Evolutionary conservation across 495 filamentous ascomycete species (phyloP), one percentile per base, ranked within the genome.

Genomic region (Penicillium malachiteum): DNA sequence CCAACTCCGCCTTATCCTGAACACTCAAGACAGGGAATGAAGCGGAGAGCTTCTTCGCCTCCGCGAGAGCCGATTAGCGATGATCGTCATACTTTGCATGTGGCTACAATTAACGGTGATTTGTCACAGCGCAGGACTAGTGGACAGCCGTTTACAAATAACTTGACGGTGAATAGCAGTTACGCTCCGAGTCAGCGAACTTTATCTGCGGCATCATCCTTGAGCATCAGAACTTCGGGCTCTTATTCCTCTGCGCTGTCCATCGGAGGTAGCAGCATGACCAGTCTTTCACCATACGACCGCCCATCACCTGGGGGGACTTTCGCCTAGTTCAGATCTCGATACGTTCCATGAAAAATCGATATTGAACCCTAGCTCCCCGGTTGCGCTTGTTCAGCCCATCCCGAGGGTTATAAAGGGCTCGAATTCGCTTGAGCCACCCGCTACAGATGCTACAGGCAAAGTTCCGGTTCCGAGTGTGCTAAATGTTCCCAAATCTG

Each of bases 31-130:
- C 81, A 69, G 78, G 90, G 57, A 73, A 87, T 78, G 68, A 96
- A 96, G 68, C 81, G 91, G 55, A 78, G 89, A 50, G 91, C 91
- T 21, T 91, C 89, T 3, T 92, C 90, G 21, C 89, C 90, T 21
- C 88, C 86, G 12, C 81, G 83, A 6, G 90, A 92, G 48, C 87
- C 89, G 33, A 83, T 85, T 9, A 74, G 77, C n/a, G 88, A 90
- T 31, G 89, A 91, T 60, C 71, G 81, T 32, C 78, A 75, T 41
- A 66, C 80, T 4, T 65, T 87, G 52, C 81, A 85, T 55, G 73
- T 77, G 12, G 71, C 67, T 3, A 72, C 74, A 32, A 86, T 80
- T 52, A 81, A 81, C 33, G 84, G 81, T 59, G 89, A 94, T 63
- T 62, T 86, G 39, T 81, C 84, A 38, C 82, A 87, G 61, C 79